Percentiles rank a stretch among this genome's conserved stretches.
Evolutionary conservation across 2,329 filamentous ascomycete species (phyloP).

Genomic region (Pseudocercospora pini-densiflorae): DNA sequence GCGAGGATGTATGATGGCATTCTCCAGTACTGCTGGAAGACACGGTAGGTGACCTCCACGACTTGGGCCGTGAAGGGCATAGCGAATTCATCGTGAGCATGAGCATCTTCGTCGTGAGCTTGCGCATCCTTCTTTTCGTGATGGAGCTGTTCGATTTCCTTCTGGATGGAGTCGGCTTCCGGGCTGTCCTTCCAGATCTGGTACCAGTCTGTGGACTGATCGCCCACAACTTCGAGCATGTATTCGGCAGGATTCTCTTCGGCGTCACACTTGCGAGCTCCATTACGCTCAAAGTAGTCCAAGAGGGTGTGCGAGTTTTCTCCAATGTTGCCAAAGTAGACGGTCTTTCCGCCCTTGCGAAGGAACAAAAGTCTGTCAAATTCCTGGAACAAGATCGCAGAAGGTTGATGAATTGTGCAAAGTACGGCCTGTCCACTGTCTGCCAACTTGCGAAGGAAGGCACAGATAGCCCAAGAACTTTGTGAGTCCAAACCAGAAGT

Average conservation of each 20-base stretch:
- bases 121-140: conserved; percentile 39
- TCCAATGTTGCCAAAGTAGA: conserved; percentile 55
- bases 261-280: conserved; percentile 60
- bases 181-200: conserved; percentile 45
- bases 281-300: conserved; percentile 65
- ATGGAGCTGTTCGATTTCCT: conserved; percentile 47
- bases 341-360: conserved; percentile 49
- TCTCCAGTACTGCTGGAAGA: conserved; percentile 52
- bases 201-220: conserved; percentile 47
- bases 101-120: conserved; percentile 31
- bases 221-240: conserved; percentile 64
- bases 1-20: conserved; percentile 57
- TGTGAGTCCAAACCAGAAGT: conserved; percentile 66
- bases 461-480: conserved; percentile 66
- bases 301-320: conserved; percentile 47
- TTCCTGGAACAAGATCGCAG: conserved; percentile 50
- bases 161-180: conserved; percentile 39
- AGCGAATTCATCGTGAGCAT: conserved; percentile 47
- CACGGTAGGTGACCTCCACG: conserved; percentile 45
- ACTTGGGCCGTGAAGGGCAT: conserved; percentile 46
- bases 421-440: conserved; percentile 51
- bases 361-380: conserved; percentile 53
- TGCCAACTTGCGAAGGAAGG: conserved; percentile 66
- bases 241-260: conserved; percentile 75
- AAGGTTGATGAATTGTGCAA: conserved; percentile 54